phyloP scores from a whole-genome alignment of 163 green algal species.

The Chlorella variabilis region DNA sequence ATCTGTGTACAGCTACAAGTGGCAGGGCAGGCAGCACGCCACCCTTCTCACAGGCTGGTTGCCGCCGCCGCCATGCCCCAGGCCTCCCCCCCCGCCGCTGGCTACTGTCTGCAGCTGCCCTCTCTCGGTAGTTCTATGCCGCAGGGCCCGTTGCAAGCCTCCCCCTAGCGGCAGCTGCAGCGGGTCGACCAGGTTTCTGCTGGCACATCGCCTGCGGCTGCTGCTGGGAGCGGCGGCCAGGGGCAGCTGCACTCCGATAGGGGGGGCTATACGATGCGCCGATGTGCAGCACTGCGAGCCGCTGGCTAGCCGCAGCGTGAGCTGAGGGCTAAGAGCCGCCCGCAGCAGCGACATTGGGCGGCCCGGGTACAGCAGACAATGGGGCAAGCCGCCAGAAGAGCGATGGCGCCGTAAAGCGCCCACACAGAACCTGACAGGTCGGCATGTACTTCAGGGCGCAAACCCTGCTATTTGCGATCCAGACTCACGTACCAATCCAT shows the following conservation, averaged over 20 bases:
- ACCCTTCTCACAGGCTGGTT: no score
- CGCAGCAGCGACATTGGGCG: constrained; percentile 9
- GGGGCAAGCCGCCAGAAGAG: no score
- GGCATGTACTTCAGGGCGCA: no score
- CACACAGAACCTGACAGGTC: no score
- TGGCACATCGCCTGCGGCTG: background rate
- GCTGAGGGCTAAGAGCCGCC: background rate
- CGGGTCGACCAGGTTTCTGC: background rate
- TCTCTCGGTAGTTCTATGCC: background rate
- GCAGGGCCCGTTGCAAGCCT: background rate
- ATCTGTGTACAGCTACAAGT: no score
- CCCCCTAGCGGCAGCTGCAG: background rate
- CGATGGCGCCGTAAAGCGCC: no score
- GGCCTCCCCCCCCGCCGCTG: constrained; percentile 21
- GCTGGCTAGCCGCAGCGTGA: background rate
- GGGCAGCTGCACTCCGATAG: background rate
- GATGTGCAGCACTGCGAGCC: constrained; percentile 10
- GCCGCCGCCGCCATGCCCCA: constrained; percentile 16
- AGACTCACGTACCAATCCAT: no score
- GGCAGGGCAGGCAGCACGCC: no score
- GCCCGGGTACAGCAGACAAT: no score
- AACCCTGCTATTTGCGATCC: no score
- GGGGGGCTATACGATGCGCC: background rate
- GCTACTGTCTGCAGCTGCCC: constrained; percentile 24
- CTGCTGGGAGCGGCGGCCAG: background rate